These are phyloP conservation scores for Ilex aquifolium DNA, from an alignment of 257 asterid species.

Conservation along the genomic window DNA sequence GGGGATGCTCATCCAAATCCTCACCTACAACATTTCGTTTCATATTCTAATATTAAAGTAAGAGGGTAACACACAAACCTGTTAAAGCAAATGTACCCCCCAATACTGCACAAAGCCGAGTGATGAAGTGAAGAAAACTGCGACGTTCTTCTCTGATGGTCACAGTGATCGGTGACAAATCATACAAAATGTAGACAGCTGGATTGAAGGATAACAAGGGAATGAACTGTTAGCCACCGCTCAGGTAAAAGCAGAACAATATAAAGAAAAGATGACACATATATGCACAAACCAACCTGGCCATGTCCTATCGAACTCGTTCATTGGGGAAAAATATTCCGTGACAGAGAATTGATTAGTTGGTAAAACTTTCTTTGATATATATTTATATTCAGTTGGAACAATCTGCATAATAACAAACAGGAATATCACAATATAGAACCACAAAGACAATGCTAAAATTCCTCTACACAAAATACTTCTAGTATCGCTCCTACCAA, in stretches of 20 bases:
- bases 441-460: not conserved
- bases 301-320: constrained; percentile 71
- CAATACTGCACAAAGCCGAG: constrained; percentile 94
- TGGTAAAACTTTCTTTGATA: constrained; percentile 78
- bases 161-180: constrained; percentile 94
- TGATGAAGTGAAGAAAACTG: constrained; percentile 94
- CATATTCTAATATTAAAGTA: not conserved
- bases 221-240: not conserved
- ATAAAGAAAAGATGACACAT: not conserved
- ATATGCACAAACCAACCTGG: constrained; percentile 55
- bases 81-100: constrained; percentile 99
- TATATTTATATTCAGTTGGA: constrained; percentile 85
- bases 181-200: constrained; percentile 96
- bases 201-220: constrained; percentile 20
- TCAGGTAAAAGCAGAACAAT: not conserved
- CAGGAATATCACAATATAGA: constrained; percentile 8
- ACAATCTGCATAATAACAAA: constrained; percentile 57
- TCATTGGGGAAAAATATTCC: constrained; percentile 84
- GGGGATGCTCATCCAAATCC: not conserved
- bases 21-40: constrained; percentile 7
- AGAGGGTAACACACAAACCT: constrained; percentile 41
- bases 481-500: too few relatives aligned
- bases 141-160: constrained; percentile 97
- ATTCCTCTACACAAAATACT: not conserved
- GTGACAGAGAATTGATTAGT: constrained; percentile 96